Conservation (phyloP, 2,329 filamentous ascomycete genomes). For the Pseudofabraea citricarpa region DNA sequence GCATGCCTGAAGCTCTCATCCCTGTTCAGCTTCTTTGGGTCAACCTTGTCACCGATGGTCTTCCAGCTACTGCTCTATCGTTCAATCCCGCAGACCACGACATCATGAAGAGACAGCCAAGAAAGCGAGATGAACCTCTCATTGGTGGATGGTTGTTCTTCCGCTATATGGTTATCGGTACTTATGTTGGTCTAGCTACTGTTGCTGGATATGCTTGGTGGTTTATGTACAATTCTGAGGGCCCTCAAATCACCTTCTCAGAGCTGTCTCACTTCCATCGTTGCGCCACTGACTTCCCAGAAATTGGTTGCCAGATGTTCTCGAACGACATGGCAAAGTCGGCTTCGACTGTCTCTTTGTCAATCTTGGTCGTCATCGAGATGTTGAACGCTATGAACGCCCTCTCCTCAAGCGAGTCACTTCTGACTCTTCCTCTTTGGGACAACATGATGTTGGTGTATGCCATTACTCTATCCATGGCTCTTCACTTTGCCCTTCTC, state of each 20-base stretch:
- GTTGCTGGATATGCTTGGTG: constrained; percentile 99
- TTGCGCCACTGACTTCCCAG: constrained; percentile 78
- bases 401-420: constrained; percentile 88
- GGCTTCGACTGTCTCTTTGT: constrained; percentile 89
- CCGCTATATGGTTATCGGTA: constrained; percentile 93
- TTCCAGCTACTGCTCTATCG: constrained; percentile 90
- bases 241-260: constrained; percentile 86
- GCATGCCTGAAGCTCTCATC: constrained; percentile 96
- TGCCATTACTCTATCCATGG: constrained; percentile 89
- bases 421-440: constrained; percentile 93
- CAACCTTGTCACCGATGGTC: constrained; percentile 94
- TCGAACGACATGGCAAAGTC: constrained; percentile 78
- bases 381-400: constrained; percentile 99
- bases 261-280: constrained; percentile 92
- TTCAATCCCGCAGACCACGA: constrained; percentile 99
- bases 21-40: constrained; percentile 98
- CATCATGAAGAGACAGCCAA: constrained; percentile 88
- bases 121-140: constrained; percentile 88
- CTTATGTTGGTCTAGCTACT: constrained; percentile 89
- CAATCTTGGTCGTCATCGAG: constrained; percentile 91
- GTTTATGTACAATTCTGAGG: constrained; percentile 93
- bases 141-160: constrained; percentile 97
- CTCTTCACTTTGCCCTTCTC: constrained; percentile 86
- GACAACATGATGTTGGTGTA: constrained; percentile 98
- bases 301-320: constrained; percentile 93